Evolutionary conservation across 768 basidiomycete genomes (phyloP).

Genomic region (Boletus rubropictus): DNA sequence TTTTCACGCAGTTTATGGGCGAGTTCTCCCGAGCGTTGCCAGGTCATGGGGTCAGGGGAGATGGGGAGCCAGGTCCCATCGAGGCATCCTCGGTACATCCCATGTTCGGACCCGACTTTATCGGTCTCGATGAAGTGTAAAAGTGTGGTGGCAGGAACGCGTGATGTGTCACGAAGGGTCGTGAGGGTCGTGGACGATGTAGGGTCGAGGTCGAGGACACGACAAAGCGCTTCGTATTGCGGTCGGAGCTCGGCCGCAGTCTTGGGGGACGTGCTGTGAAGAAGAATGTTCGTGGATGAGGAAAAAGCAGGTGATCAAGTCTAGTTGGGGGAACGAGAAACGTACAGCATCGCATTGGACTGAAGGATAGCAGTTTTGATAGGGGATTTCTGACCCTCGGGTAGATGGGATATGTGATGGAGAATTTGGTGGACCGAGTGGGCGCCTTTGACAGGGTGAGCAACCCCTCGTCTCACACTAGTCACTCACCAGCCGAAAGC

Average conservation of each 20-base stretch:
- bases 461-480: neutral
- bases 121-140: slow-evolving; percentile 56
- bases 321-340: neutral
- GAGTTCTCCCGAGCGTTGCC: slow-evolving; percentile 60
- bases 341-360: slow-evolving; percentile 70
- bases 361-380: slow-evolving; percentile 63
- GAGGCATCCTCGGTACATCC: slow-evolving; percentile 65
- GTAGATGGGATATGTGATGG: slow-evolving; percentile 61
- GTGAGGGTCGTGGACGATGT: slow-evolving; percentile 42
- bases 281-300: neutral
- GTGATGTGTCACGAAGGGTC: slow-evolving; percentile 44
- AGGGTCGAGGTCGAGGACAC: slow-evolving; percentile 51
- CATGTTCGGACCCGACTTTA: slow-evolving; percentile 43
- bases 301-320: neutral
- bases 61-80: slow-evolving; percentile 54
- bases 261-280: slow-evolving; percentile 50
- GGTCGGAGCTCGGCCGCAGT: slow-evolving; percentile 50
- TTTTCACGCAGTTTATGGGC: slow-evolving; percentile 48
- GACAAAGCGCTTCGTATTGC: slow-evolving; percentile 62
- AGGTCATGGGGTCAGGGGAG: slow-evolving; percentile 55
- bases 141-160: slow-evolving; percentile 46
- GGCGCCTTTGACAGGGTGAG: slow-evolving; percentile 40
- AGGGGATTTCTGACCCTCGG: slow-evolving; percentile 50
- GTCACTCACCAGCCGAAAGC: slow-evolving; percentile 57
- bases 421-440: slow-evolving; percentile 73